Conservation (phyloP, 192 early-diverging fungal species). For the Linnemannia hyalina region DNA sequence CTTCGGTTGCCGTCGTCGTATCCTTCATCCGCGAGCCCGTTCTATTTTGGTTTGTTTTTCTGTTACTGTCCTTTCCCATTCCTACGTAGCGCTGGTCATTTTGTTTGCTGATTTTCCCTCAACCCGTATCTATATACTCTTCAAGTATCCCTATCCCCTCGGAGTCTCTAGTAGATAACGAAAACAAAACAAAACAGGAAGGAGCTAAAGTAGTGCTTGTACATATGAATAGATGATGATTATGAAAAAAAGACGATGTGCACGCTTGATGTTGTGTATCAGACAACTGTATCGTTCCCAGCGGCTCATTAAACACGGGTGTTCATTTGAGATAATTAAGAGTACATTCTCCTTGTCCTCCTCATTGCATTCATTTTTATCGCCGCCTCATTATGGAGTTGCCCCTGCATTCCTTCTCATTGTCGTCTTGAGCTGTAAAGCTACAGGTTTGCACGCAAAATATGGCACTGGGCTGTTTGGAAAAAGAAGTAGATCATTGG, state of each 20-base stretch:
- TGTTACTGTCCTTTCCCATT: no score
- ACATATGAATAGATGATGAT: not conserved
- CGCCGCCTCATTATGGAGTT: not conserved
- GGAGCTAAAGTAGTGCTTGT: no score
- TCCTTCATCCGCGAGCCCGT: no score
- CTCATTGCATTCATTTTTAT: not conserved
- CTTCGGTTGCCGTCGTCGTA: no score
- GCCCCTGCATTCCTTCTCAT: not conserved
- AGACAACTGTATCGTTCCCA: not conserved
- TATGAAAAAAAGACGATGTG: not conserved
- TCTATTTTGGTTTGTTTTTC: no score
- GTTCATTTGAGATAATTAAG: not conserved
- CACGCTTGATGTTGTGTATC: not conserved
- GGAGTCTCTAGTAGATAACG: slow-evolving; percentile 3
- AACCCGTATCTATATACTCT: not conserved
- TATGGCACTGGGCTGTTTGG: not conserved
- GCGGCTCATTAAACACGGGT: not conserved
- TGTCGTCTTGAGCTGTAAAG: not conserved
- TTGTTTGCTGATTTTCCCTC: not conserved
- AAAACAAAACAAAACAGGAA: not conserved
- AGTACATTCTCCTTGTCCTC: not conserved
- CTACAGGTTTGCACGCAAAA: not conserved
- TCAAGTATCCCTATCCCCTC: not conserved
- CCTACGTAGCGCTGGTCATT: not conserved
- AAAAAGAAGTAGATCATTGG: not conserved